Conservation (phyloP, 371 early-diverging fungal species). For the Gilbertella persicaria region DNA sequence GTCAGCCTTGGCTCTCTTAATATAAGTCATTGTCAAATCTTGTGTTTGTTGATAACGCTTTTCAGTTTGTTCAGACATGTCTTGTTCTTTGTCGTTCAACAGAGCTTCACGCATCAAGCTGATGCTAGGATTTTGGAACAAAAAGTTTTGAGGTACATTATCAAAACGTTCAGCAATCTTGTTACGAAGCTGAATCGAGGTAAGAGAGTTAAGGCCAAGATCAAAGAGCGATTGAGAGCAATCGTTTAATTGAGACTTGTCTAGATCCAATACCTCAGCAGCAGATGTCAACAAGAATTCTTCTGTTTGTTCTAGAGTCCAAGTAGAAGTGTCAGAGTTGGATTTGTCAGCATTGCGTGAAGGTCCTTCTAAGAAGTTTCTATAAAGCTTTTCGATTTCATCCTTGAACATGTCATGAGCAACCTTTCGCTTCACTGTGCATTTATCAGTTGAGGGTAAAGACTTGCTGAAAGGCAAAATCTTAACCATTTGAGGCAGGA, state of each 20-base stretch:
- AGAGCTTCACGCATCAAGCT: conserved; percentile 15
- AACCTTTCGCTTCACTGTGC: conserved; percentile 27
- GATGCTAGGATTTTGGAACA: conserved; percentile 34
- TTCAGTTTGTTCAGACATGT: not conserved
- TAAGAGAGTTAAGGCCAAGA: conserved; percentile 28
- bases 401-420: conserved; percentile 9
- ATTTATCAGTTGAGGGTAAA: conserved; percentile 37
- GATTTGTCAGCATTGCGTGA: not conserved
- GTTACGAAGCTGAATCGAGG: conserved; percentile 28
- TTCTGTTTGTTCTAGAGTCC: conserved; percentile 7
- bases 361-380: conserved; percentile 21
- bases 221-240: conserved; percentile 25
- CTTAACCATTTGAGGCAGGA: conserved; percentile 41
- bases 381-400: conserved; percentile 32
- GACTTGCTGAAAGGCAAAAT: conserved; percentile 31
- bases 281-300: conserved; percentile 5
- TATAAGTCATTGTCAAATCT: conserved; percentile 18
- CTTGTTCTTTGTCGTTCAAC: not conserved
- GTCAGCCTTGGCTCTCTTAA: conserved; percentile 23
- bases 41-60: conserved; percentile 13
- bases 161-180: conserved; percentile 18
- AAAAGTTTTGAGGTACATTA: conserved; percentile 35
- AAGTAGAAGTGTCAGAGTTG: conserved; percentile 4
- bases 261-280: conserved; percentile 9
- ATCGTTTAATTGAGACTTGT: conserved; percentile 7